Conservation (phyloP, 2,329 filamentous ascomycete genomes). For the Penicillium verrucosum region DNA sequence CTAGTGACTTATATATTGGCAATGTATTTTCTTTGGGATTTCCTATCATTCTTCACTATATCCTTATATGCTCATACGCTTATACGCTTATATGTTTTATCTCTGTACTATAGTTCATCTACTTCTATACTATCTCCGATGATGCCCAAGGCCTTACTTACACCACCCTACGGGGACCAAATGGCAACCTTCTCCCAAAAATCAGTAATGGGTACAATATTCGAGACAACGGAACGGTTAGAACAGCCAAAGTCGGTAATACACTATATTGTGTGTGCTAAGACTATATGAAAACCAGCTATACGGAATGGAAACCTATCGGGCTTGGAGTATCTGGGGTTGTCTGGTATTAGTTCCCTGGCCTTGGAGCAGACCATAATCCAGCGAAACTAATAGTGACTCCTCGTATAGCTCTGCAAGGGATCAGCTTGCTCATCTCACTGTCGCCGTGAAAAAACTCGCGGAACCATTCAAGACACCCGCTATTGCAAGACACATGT, state of each 20-base stretch:
- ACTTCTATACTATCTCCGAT: neutral
- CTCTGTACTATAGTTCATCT: neutral
- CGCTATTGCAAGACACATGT: constrained; percentile 92
- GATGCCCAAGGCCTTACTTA: neutral
- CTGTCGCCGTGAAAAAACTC: constrained; percentile 99
- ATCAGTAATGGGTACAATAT: constrained; percentile 98
- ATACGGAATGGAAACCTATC: constrained; percentile 93
- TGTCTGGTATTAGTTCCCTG: constrained; percentile 69
- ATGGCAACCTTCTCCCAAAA: constrained; percentile 99
- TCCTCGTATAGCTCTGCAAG: constrained; percentile 71
- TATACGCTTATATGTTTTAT: no score
- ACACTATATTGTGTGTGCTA: neutral
- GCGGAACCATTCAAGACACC: constrained; percentile 99
- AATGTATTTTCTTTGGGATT: neutral
- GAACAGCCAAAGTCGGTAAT: neutral
- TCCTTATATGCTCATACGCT: no score
- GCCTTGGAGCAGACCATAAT: constrained; percentile 9
- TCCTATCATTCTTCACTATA: neutral
- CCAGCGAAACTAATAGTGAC: neutral
- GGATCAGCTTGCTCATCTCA: constrained; percentile 92
- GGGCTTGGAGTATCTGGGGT: constrained; percentile 98
- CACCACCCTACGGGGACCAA: constrained; percentile 10
- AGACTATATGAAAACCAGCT: constrained; percentile 54
- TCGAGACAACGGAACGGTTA: constrained; percentile 98
- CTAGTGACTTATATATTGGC: neutral